Evolutionary conservation across 23 red algal genomes (phyloP).

Genomic region (Gracilaria domingensis): DNA sequence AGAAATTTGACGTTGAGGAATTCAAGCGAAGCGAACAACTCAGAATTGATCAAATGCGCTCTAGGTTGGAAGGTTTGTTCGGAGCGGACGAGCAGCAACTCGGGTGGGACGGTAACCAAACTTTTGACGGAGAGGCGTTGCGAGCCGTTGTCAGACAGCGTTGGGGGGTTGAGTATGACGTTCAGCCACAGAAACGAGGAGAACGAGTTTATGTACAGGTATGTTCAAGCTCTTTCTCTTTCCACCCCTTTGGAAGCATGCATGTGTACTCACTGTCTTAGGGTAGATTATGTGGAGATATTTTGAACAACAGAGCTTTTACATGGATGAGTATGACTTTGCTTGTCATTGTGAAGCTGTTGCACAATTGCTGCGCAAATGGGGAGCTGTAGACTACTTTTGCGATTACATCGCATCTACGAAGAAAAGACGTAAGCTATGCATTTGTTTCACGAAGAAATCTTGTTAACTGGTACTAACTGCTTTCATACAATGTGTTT

Average conservation of each 20-base stretch:
- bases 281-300: conserved; percentile 74
- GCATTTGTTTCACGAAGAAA: not conserved
- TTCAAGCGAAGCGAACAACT: not conserved
- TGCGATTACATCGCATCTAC: conserved; percentile 66
- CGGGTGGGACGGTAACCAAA: not conserved
- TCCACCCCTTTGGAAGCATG: not conserved
- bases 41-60: conserved; percentile 56
- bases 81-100: conserved; percentile 12
- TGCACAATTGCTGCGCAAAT: conserved; percentile 49
- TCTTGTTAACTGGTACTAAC: not conserved
- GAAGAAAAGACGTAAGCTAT: conserved; percentile 72
- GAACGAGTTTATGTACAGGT: conserved; percentile 77
- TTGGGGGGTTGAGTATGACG: conserved; percentile 71
- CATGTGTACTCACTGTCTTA: not conserved
- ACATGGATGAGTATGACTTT: conserved; percentile 69
- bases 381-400: conserved; percentile 72
- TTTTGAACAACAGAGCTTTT: conserved; percentile 81
- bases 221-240: not conserved
- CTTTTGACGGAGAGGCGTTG: conserved; percentile 58
- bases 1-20: not conserved
- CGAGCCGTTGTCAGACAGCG: conserved; percentile 35
- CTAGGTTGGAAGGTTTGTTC: conserved; percentile 61
- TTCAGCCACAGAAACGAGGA: conserved; percentile 63
- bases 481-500: not conserved
- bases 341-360: conserved; percentile 69